A percentile compares a stretch with the other conserved stretches of the same genome.
phyloP scores from a whole-genome alignment of 768 basidiomycete species.

The Cystobasidium onofrii region DNA sequence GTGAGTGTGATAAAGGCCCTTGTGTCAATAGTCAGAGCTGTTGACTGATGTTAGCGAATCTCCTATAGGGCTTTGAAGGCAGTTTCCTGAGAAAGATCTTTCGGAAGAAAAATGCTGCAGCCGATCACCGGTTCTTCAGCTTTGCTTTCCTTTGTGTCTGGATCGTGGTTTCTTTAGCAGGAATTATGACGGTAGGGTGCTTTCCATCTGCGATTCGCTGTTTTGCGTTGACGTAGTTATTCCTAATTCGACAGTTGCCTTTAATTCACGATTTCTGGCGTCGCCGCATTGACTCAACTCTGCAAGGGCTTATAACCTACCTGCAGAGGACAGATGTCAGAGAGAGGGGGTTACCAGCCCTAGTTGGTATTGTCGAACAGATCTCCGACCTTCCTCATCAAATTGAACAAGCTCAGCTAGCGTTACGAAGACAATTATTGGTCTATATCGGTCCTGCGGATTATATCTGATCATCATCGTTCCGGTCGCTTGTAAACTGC shows the following conservation, averaged over 20 bases:
- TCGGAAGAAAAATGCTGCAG: conserved; percentile 3
- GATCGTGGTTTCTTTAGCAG: conserved; percentile 6
- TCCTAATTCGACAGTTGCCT: not conserved
- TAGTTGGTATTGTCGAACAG: not conserved
- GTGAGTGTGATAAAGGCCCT: not conserved
- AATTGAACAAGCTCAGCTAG: not conserved
- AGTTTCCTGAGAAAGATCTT: not conserved
- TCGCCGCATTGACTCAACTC: not conserved
- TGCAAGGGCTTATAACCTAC: not conserved
- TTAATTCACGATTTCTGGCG: conserved; percentile 25
- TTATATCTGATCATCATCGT: not conserved
- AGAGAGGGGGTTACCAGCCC: not conserved
- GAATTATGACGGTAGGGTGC: conserved; percentile 1
- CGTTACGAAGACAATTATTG: not conserved
- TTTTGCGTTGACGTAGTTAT: not conserved
- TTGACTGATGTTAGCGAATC: not conserved
- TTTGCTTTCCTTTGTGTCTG: conserved; percentile 8
- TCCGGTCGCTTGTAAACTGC: conserved; percentile 1
- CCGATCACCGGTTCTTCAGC: conserved; percentile 12
- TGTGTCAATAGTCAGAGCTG: not conserved
- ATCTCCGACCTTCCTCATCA: not conserved
- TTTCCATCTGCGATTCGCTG: too few relatives aligned
- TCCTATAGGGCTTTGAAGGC: conserved; percentile 3
- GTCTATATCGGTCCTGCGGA: conserved; percentile 13
- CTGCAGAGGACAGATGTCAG: not conserved